phyloP scores from a whole-genome alignment of 257 asterid genomes.

The Solanum etuberosum region DNA sequence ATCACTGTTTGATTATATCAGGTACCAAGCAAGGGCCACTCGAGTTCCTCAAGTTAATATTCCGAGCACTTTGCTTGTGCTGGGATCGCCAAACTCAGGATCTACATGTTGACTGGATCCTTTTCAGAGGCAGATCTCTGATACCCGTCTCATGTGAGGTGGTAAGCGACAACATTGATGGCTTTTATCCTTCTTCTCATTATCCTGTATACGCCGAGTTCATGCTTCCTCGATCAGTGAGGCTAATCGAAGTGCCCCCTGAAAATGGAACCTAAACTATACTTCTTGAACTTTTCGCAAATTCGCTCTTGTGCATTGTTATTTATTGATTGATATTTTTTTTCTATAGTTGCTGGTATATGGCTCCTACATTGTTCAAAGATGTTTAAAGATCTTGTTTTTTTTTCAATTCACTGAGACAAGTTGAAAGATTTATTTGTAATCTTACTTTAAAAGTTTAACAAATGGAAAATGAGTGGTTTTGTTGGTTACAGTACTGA shows the following conservation, averaged over 20 bases:
- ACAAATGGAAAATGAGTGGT: neutral
- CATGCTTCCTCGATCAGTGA: constrained; percentile 84
- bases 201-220: constrained; percentile 76
- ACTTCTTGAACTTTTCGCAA: neutral
- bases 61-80: constrained; percentile 93
- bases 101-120: constrained; percentile 92
- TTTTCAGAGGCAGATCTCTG: constrained; percentile 79
- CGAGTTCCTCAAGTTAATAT: constrained; percentile 73
- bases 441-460: neutral
- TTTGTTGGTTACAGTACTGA: neutral
- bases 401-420: neutral
- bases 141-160: constrained; percentile 81
- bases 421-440: neutral
- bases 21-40: constrained; percentile 87
- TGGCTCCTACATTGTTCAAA: neutral
- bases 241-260: constrained; percentile 48
- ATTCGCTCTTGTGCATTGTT: neutral
- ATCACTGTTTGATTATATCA: constrained; percentile 6
- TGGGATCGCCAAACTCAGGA: constrained; percentile 99
- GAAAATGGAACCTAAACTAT: constrained; percentile 26
- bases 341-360: neutral
- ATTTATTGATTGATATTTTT: neutral
- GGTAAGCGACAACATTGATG: constrained; percentile 89
- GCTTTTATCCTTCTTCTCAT: constrained; percentile 80
- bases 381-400: neutral